Evolutionary conservation across 2,329 filamentous ascomycete species (phyloP), one percentile per base, ranked within the genome.

Genomic region (Dactylellina cionopaga): DNA sequence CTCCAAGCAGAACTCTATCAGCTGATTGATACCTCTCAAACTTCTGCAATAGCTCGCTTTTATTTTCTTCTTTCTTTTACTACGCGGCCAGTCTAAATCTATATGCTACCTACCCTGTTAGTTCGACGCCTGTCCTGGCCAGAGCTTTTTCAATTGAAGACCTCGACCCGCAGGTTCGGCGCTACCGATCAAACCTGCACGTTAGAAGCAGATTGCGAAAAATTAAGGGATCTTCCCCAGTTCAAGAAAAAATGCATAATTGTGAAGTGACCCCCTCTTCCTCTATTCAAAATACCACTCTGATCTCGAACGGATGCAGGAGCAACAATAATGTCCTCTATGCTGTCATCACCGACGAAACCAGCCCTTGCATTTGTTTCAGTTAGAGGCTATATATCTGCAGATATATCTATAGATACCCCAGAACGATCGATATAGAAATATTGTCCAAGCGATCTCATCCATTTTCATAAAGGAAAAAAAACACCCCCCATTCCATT

Each of bases 231-330:
- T 47, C 33, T 62, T 13, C 41, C 43, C 62, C 51, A 49, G 31
- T 43, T 51, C 27, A 41, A 13, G 25, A 54, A 64, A n/a, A n/a
- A 71, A 71, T 71, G 58, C 66, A 71, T 71, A 71, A 71, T 41
- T 64, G 58, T 25, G 43, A 62, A 64, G 51, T 41, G 9, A 49
- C 49, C 39, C 66, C 56, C 51, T 43, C 49, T 64, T 55, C 51
- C 25, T 54, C 41, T 33, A 58, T 33, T 59, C 46, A 56, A 71
- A 24, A 51, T 35, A 47, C 46, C 24, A 37, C 31, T 43, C 51
- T 41, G 39, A 27, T 46, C 37, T 47, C 64, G 39, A 55, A 27
- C 31, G 10, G 33, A 19, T 25, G 44, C 56, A 56, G 51, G 49
- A 64, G 37, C 19, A 37, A n/a, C n/a, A n/a, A 71, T 39, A 58